Conservation (phyloP, 2,329 filamentous ascomycete species). For the Dactylellina haptotyla region DNA sequence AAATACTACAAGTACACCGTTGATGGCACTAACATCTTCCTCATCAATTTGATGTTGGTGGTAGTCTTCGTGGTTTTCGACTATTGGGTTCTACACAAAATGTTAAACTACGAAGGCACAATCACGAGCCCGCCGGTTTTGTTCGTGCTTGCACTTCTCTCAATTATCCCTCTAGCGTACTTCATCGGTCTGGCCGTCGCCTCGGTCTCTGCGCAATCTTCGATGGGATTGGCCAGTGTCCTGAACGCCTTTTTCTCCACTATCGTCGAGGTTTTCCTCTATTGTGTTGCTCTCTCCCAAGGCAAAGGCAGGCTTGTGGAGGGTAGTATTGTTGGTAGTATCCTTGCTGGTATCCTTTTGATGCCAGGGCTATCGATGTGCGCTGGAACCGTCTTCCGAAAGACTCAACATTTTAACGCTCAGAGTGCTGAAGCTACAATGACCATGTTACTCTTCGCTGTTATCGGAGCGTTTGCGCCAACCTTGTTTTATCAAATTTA, state of each 20-base stretch:
- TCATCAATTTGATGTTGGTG: conserved; percentile 94
- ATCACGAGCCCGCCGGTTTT: conserved; percentile 86
- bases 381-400: conserved; percentile 95
- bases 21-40: conserved; percentile 97
- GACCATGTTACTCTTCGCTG: conserved; percentile 96
- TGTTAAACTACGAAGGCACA: conserved; percentile 65
- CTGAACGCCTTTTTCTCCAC: conserved; percentile 99
- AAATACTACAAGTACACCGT: conserved; percentile 99
- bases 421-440: conserved; percentile 89
- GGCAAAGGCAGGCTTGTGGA: conserved; percentile 94
- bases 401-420: conserved; percentile 98
- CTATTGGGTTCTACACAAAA: conserved; percentile 75
- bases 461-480: conserved; percentile 93
- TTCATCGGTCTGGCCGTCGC: conserved; percentile 99
- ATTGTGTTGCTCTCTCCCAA: conserved; percentile 90
- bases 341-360: conserved; percentile 95
- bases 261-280: conserved; percentile 95
- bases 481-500: conserved; percentile 99
- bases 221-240: conserved; percentile 95
- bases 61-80: conserved; percentile 96
- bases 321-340: conserved; percentile 95
- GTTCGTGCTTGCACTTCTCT: conserved; percentile 83
- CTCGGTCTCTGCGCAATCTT: conserved; percentile 97
- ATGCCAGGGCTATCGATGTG: conserved; percentile 97
- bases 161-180: conserved; percentile 95